phyloP scores from a whole-genome alignment of 495 filamentous ascomycete species.

The Patellaria atrata region DNA sequence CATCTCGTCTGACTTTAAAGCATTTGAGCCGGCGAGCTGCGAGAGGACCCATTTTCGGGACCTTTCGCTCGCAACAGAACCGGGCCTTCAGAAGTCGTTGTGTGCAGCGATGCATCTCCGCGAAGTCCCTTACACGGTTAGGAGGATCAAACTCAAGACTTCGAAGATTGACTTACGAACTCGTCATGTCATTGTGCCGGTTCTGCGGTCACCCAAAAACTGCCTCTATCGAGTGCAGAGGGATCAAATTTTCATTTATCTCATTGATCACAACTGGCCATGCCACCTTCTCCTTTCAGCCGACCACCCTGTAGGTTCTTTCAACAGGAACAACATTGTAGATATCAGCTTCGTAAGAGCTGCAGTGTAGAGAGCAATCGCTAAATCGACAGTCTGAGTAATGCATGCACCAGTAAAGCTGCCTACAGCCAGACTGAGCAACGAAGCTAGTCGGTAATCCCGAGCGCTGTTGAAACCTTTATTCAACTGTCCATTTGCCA shows the following conservation, averaged over 20 bases:
- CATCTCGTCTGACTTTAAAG: too few relatives aligned
- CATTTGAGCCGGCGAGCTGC: too few relatives aligned
- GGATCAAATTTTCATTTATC: too few relatives aligned
- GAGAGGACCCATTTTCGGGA: conserved; percentile 1
- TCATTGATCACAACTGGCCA: conserved; percentile 1
- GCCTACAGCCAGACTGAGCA: background rate
- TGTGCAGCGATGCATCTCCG: too few relatives aligned
- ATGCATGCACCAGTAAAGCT: conserved; percentile 2
- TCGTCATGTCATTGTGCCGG: too few relatives aligned
- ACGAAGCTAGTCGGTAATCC: conserved; percentile 1
- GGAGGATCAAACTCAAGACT: too few relatives aligned
- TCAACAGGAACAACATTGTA: conserved; percentile 1
- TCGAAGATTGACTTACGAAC: too few relatives aligned
- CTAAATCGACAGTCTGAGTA: conserved; percentile 1
- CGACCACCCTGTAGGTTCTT: conserved; percentile 1
- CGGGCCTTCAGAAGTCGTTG: conserved; percentile 2
- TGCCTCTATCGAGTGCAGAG: too few relatives aligned
- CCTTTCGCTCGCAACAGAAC: conserved; percentile 2
- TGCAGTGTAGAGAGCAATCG: conserved; percentile 2
- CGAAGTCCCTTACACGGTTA: too few relatives aligned
- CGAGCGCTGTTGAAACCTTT: conserved; percentile 4
- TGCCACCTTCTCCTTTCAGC: background rate
- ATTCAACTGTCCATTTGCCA: conserved; percentile 1
- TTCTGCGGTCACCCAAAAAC: background rate
- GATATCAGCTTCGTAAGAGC: conserved; percentile 1